These are phyloP conservation scores for Cucurbita ficifolia DNA, from an alignment of 306 rosid genomes.

Conservation along the genomic window DNA sequence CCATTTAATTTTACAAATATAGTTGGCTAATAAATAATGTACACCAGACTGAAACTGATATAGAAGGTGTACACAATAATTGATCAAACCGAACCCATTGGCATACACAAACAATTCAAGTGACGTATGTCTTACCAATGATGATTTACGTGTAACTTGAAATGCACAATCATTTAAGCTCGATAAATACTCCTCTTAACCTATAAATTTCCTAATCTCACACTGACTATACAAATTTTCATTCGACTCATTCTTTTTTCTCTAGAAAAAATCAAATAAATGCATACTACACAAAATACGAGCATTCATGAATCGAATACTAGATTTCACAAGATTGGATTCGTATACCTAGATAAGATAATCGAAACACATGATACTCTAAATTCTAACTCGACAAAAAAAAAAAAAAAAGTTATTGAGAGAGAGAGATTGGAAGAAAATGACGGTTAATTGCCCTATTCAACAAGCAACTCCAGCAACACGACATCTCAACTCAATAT, in stretches of 20 bases:
- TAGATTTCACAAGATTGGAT: too few relatives aligned
- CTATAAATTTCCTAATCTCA: not conserved
- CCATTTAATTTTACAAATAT: not conserved
- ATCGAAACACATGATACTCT: not conserved
- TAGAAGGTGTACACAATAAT: not conserved
- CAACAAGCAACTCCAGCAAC: not conserved
- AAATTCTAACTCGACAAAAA: not conserved
- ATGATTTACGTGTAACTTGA: not conserved
- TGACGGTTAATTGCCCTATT: slow-evolving; percentile 1
- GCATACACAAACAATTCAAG: not conserved
- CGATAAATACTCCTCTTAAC: not conserved
- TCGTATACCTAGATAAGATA: not conserved
- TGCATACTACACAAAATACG: not conserved
- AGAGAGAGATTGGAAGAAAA: not conserved
- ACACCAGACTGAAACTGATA: not conserved
- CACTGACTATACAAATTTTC: too few relatives aligned
- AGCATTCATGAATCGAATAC: not conserved
- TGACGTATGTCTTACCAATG: not conserved
- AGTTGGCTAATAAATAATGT: slow-evolving; percentile 1
- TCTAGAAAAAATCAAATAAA: too few relatives aligned
- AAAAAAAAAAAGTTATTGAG: too few relatives aligned
- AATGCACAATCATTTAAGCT: not conserved
- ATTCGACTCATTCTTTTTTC: too few relatives aligned
- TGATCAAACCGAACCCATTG: not conserved
- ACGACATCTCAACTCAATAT: slow-evolving; percentile 2